Conservation (phyloP, 352 stramenopile species). For the Pythium rishiriense region DNA sequence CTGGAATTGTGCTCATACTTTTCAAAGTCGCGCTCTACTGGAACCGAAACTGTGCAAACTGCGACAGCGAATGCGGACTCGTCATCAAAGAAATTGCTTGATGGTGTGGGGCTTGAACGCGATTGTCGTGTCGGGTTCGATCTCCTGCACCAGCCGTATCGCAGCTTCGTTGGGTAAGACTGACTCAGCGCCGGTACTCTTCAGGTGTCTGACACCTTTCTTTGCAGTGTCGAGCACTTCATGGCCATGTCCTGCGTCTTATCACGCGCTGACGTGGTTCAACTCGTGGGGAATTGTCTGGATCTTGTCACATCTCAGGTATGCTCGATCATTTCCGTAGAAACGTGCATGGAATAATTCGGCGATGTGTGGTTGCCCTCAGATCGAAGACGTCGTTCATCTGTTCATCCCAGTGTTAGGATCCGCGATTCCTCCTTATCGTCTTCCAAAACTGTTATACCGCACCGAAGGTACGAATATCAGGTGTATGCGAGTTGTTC, state of each 20-base stretch:
- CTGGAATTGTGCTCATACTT: slow-evolving; percentile 8
- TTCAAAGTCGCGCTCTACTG: neutral
- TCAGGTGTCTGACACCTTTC: neutral
- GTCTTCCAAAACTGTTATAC: slow-evolving; percentile 70
- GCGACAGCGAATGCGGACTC: neutral
- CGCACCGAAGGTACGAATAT: slow-evolving; percentile 42
- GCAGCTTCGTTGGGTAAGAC: slow-evolving; percentile 27
- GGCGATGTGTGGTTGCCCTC: neutral
- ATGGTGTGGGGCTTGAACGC: slow-evolving; percentile 20
- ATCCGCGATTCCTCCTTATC: slow-evolving; percentile 71
- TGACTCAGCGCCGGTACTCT: neutral
- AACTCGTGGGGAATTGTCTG: slow-evolving; percentile 26
- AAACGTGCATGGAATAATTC: neutral
- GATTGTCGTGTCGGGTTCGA: slow-evolving; percentile 26
- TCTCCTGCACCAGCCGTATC: slow-evolving; percentile 25
- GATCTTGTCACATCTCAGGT: slow-evolving; percentile 22
- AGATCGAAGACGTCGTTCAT: slow-evolving; percentile 71
- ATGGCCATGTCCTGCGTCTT: slow-evolving; percentile 25
- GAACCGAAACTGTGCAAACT: neutral
- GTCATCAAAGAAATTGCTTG: slow-evolving; percentile 15
- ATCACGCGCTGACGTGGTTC: slow-evolving; percentile 26
- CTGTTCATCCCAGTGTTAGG: slow-evolving; percentile 73
- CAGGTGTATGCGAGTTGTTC: neutral
- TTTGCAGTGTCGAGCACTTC: slow-evolving; percentile 16
- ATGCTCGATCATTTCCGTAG: neutral